Base-by-base conservation (phyloP, 1,284 basidiomycete genomes). In the Austropuccinia psidii region DNA sequence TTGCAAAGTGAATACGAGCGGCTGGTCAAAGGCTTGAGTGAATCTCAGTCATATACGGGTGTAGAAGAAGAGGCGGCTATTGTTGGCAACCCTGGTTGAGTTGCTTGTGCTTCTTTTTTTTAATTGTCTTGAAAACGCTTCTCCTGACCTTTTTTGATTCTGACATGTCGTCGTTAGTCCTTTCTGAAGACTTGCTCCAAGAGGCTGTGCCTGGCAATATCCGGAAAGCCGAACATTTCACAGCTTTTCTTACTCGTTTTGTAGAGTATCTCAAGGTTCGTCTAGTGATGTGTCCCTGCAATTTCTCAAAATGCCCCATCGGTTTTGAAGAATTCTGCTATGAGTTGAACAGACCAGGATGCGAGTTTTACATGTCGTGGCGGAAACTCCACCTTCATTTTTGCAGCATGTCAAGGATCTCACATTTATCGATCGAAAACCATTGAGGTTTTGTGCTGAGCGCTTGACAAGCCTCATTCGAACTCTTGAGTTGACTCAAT, bases 141-240 rank as follows among this genome's bases (percentile, higher is more conserved):
- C 15, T n/a, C 31, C 21, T 27, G 13, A 5, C 29, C 6, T n/a
- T 39, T 62, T 62, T 41, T 24, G 24, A 29, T 73, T 54, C 69
- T 64, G n/a, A 65, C 52, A 65, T 65, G 41, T 33, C 41, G 57
- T 62, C 66, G 67, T 4, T 78, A 90, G 93, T 95, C 15, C 84
- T 99, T 7, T 95, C 96, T 4, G 91, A 94, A 75, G 96, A 99
- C 80, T 86, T 99, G 68, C 84, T 99, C 52, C 88, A 89, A 75
- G 96, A 98, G 82, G 96, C 96, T 3, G 86, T 99, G 47, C 96
- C 96, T 19, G 96, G 96, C 24, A 98, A 98, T 79, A 99, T 99
- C 76, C 87, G 96, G 60, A 94, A 98, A 80, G 96, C 96, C 0
- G 96, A 98, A 80, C 96, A 99, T 82, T 99, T 99, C 80, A 91